Evolutionary conservation across 495 filamentous ascomycete species (phyloP).

Genomic region (Aspergillus kassunensis): DNA sequence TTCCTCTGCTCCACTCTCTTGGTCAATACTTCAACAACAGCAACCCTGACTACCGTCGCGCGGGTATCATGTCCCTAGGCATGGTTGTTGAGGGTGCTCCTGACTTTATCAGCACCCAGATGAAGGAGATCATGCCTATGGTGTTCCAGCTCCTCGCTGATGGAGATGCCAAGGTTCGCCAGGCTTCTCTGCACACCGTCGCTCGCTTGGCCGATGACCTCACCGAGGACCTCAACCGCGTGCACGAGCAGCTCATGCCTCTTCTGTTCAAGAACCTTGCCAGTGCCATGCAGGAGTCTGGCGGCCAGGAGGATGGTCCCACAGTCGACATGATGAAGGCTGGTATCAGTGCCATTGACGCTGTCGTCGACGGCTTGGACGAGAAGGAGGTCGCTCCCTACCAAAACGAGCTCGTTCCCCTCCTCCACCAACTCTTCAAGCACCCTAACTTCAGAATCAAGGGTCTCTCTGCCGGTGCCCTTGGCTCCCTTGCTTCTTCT

Average conservation of each 20-base stretch:
- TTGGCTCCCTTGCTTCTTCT: conserved; percentile 84
- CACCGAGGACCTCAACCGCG: conserved; percentile 76
- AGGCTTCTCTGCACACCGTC: conserved; percentile 79
- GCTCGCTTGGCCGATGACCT: conserved; percentile 89
- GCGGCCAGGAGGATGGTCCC: conserved; percentile 54
- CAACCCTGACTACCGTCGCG: conserved; percentile 76
- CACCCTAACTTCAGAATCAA: conserved; percentile 87
- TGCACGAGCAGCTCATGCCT: conserved; percentile 79
- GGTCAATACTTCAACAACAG: conserved; percentile 69
- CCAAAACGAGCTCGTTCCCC: conserved; percentile 74
- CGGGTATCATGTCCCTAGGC: conserved; percentile 85
- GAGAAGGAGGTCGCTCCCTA: conserved; percentile 76
- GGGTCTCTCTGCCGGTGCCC: conserved; percentile 78
- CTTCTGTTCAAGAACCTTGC: conserved; percentile 84
- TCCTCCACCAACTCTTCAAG: conserved; percentile 74
- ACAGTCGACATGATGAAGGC: conserved; percentile 82
- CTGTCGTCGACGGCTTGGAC: conserved; percentile 85
- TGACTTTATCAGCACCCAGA: conserved; percentile 89
- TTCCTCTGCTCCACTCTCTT: conserved; percentile 82
- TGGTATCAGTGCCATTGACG: conserved; percentile 86
- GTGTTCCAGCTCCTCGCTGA: conserved; percentile 84
- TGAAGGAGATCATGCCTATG: conserved; percentile 78
- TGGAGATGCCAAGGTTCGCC: conserved; percentile 72
- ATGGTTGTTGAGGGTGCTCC: conserved; percentile 96
- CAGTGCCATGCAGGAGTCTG: conserved; percentile 62